Conservation (phyloP, 2,329 filamentous ascomycete genomes). For the Colletotrichum phormii region DNA sequence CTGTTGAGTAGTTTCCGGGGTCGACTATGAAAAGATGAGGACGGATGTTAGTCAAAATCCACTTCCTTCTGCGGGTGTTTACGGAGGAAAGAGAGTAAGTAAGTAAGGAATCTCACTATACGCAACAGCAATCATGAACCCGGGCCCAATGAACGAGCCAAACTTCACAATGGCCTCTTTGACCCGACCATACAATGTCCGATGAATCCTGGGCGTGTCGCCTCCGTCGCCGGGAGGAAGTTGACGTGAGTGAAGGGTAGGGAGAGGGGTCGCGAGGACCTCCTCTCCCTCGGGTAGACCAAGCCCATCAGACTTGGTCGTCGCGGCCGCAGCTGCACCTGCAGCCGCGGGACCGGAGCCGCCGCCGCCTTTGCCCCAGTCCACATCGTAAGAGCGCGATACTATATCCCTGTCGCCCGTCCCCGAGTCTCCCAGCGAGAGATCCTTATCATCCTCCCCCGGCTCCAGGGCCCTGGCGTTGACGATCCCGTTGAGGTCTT, state of each 20-base stretch:
- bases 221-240: background rate
- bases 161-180: slow-evolving; percentile 57
- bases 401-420: slow-evolving; percentile 5
- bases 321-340: background rate
- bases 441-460: background rate
- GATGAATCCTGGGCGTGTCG: background rate
- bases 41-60: background rate
- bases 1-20: slow-evolving; percentile 77
- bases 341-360: background rate
- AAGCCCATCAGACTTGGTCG: slow-evolving; percentile 27
- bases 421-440: background rate
- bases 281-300: slow-evolving; percentile 32
- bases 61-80: background rate
- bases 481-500: slow-evolving; percentile 57
- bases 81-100: background rate
- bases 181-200: slow-evolving; percentile 12
- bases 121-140: slow-evolving; percentile 72
- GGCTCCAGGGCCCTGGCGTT: slow-evolving; percentile 42
- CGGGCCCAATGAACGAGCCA: slow-evolving; percentile 72
- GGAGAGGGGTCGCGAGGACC: slow-evolving; percentile 30
- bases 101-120: slow-evolving; percentile 55
- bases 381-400: background rate
- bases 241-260: slow-evolving; percentile 16
- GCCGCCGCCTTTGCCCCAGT: background rate
- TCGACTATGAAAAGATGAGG: slow-evolving; percentile 53